A percentile compares a stretch with the other conserved stretches of the same genome.
These are phyloP conservation scores for Populus nigra DNA, from an alignment of 345 rosid genomes.

Conservation along the genomic window DNA sequence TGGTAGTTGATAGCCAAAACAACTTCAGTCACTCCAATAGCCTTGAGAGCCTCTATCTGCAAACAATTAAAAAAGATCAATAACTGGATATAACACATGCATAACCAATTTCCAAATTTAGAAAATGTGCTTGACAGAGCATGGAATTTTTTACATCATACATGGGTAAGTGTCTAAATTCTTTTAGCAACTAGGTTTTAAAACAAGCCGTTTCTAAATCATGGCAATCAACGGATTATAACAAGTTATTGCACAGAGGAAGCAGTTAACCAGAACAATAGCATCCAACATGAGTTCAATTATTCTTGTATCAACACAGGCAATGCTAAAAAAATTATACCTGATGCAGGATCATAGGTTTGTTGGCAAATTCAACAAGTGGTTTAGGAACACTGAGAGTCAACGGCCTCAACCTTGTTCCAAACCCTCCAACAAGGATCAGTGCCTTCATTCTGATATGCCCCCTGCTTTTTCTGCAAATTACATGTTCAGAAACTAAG, in stretches of 20 bases:
- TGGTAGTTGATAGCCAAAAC: slow-evolving; percentile 97
- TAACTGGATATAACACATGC: background rate
- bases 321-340: slow-evolving; percentile 30
- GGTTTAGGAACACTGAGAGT: slow-evolving; percentile 98
- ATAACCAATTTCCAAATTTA: background rate
- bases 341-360: slow-evolving; percentile 99
- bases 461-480: slow-evolving; percentile 39
- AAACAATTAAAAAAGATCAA: slow-evolving; percentile 11
- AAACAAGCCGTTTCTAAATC: background rate
- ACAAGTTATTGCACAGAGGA: background rate
- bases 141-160: background rate
- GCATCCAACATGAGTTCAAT: background rate
- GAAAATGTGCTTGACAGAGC: background rate
- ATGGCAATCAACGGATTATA: background rate
- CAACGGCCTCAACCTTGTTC: slow-evolving; percentile 95
- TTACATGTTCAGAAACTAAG: slow-evolving; percentile 11
- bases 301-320: background rate
- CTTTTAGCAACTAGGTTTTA: background rate
- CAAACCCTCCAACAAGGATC: slow-evolving; percentile 98
- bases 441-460: slow-evolving; percentile 82
- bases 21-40: slow-evolving; percentile 91
- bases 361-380: slow-evolving; percentile 95
- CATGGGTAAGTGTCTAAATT: background rate
- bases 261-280: background rate
- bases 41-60: slow-evolving; percentile 97